Evolutionary conservation across 1,284 basidiomycete species (phyloP), one percentile per base, ranked within the genome.

Genomic region (Leccinum solheimii): DNA sequence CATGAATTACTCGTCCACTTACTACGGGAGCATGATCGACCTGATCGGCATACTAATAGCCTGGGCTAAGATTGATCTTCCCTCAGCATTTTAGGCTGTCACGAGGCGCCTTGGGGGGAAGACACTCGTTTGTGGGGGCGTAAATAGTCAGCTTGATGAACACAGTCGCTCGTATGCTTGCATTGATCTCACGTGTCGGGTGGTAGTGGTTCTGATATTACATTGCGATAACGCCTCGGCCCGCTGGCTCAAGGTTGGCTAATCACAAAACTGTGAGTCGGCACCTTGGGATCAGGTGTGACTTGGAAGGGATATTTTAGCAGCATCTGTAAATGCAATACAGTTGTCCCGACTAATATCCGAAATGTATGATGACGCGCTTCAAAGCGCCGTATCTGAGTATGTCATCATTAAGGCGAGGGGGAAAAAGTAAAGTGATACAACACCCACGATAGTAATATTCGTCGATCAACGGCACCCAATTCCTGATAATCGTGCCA

Each of bases 391-490:
- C 61, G 84, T 82, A 70, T 85, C 83, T 86, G 65, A 58, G 27
- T 55, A 56, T 52, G 14, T 43, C 36, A 34, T 67, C 32, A 67
- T 60, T 26, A 27, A 34, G 13, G 38, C 16, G 40, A 45, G 40
- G 56, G 21, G 9, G 14, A 16, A 51, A 43, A 30, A 55, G 51
- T 8, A 14, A 23, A 14, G 45, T 45, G 11, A 52, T 19, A n/a
- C 5, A 19, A 34, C 45, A 64, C 92, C 71, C 69, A 95, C 94
- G 97, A 80, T 95, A 97, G 80, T 97, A 91, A 79, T 97, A 97
- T 73, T 95, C 92, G 76, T 98, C 91, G 66, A 98, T 94, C 69
- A 98, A 79, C 10, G 94, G 94, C 65, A 97, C 85, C 89, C 96
- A 98, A 71, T 96, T 95, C 66, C 87, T 86, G 63, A 95, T 76